Evolutionary conservation across 257 asterid genomes (phyloP).

Genomic region (Nicotiana attenuata): DNA sequence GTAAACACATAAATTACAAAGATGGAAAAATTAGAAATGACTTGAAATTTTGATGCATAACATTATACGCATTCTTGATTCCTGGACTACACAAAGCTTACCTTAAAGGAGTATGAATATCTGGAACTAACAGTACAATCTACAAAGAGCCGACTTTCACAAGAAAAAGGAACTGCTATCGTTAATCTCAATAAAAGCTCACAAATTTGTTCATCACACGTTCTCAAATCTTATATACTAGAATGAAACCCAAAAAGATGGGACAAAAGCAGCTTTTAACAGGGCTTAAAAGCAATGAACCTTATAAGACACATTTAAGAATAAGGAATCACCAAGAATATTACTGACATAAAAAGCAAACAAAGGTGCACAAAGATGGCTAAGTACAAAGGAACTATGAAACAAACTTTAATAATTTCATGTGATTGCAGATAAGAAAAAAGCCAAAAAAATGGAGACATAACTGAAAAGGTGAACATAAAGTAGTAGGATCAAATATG

Average conservation of each 20-base stretch:
- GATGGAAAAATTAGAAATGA: neutral
- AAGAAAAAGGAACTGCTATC: neutral
- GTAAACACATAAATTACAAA: neutral
- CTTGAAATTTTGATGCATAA: neutral
- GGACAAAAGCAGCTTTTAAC: neutral
- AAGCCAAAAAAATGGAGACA: neutral
- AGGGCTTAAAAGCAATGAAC: conserved; percentile 8
- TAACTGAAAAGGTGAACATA: neutral
- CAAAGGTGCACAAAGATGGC: neutral
- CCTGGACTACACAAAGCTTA: neutral
- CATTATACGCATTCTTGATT: neutral
- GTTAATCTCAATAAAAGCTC: neutral
- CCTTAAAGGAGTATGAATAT: neutral
- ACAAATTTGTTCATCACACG: neutral
- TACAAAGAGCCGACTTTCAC: neutral
- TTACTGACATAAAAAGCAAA: neutral
- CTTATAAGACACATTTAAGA: neutral
- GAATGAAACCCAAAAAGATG: neutral
- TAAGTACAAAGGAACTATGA: neutral
- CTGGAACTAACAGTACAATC: neutral
- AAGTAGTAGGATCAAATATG: neutral
- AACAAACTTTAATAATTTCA: conserved; percentile 7
- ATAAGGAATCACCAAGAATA: conserved; percentile 3
- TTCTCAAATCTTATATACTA: neutral
- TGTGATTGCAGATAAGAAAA: neutral